phyloP scores from a whole-genome alignment of 2,329 filamentous ascomycete genomes.

The Sclerotinia spermophila region DNA sequence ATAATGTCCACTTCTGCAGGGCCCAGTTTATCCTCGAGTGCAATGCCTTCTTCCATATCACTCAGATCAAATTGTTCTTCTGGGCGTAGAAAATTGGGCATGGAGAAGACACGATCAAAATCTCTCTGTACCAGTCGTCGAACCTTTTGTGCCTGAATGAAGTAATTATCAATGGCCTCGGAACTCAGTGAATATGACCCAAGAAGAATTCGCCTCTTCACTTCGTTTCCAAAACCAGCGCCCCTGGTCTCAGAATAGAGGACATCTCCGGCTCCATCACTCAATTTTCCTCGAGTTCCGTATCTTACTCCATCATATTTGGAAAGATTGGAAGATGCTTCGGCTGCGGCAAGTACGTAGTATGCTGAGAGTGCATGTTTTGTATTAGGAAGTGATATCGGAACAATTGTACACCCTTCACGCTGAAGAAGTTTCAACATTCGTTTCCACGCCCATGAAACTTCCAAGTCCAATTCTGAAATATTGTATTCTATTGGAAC shows the following conservation, averaged over 20 bases:
- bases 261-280: conserved; percentile 56
- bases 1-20: conserved; percentile 75
- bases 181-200: conserved; percentile 89
- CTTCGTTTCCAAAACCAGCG: conserved; percentile 75
- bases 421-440: conserved; percentile 57
- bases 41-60: conserved; percentile 53
- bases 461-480: conserved; percentile 65
- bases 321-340: conserved; percentile 91
- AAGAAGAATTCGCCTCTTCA: conserved; percentile 79
- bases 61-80: conserved; percentile 53
- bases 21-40: conserved; percentile 53
- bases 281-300: conserved; percentile 47
- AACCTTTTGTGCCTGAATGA: conserved; percentile 87
- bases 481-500: conserved; percentile 83
- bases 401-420: conserved; percentile 67
- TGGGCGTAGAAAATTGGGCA: conserved; percentile 64
- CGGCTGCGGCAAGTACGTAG: conserved; percentile 91
- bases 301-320: conserved; percentile 98
- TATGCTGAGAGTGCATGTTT: conserved; percentile 85
- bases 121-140: conserved; percentile 79
- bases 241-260: conserved; percentile 76
- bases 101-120: conserved; percentile 74
- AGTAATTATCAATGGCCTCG: conserved; percentile 92
- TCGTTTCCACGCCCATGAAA: conserved; percentile 66
- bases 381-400: conserved; percentile 79